A percentile compares a stretch with the other conserved stretches of the same genome.
These are phyloP conservation scores for Arthroderma uncinatum DNA, from an alignment of 2,329 filamentous ascomycete genomes.

Conservation along the genomic window DNA sequence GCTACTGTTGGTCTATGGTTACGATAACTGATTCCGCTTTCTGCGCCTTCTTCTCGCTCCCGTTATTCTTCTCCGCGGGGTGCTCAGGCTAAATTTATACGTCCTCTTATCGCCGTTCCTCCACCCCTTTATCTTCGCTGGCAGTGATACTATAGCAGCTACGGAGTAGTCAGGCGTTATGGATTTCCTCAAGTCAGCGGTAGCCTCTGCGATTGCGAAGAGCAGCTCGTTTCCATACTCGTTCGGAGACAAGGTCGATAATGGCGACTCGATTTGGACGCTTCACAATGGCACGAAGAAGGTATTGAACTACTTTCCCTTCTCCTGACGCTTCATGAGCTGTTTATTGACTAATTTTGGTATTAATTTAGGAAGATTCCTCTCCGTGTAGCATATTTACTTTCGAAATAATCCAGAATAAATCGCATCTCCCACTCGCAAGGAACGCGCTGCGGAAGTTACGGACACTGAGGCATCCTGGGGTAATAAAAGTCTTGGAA, in stretches of 20 bases:
- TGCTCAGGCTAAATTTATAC: no score
- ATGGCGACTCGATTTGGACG: constrained; percentile 93
- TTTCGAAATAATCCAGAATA: constrained; percentile 77
- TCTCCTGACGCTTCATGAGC: constrained; percentile 6
- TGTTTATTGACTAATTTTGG: constrained; percentile 10
- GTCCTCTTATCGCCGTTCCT: background rate
- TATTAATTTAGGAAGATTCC: constrained; percentile 62
- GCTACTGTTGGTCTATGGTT: no score
- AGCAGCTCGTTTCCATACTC: constrained; percentile 85
- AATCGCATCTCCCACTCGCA: constrained; percentile 69
- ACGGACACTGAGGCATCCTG: constrained; percentile 83
- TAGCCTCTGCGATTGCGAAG: constrained; percentile 92
- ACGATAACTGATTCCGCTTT: no score
- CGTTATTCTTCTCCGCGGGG: no score
- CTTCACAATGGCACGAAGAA: constrained; percentile 86
- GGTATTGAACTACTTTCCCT: constrained; percentile 41
- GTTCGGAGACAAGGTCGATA: constrained; percentile 84
- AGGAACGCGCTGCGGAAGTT: constrained; percentile 91
- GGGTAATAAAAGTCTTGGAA: constrained; percentile 86
- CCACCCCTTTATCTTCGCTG: background rate
- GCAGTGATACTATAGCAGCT: background rate
- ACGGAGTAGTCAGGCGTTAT: constrained; percentile 39
- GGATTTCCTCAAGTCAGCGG: constrained; percentile 97
- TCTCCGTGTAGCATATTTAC: constrained; percentile 94
- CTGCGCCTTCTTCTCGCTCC: no score